Conservation (phyloP, 1,284 basidiomycete genomes). For the Ustilago loliicola region DNA sequence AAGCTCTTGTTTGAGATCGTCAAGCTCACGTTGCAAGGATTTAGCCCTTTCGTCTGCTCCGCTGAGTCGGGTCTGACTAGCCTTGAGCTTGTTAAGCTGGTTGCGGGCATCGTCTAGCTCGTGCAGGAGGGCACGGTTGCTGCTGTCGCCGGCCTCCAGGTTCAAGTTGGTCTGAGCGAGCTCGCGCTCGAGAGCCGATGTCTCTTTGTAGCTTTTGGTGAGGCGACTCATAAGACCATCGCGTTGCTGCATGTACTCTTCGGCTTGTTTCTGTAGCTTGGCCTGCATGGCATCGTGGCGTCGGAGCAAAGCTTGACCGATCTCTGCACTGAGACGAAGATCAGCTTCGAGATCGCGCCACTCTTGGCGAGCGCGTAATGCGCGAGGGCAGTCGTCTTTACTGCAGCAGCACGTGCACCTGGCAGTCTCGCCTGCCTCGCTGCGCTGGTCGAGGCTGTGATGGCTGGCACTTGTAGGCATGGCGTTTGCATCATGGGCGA, state of each 20-base stretch:
- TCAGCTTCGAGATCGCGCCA: conserved; percentile 68
- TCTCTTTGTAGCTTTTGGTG: conserved; percentile 57
- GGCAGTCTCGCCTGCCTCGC: conserved; percentile 28
- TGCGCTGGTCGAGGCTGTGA: conserved; percentile 41
- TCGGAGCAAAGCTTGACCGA: conserved; percentile 88
- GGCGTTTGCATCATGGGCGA: conserved; percentile 7
- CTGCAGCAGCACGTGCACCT: conserved; percentile 64
- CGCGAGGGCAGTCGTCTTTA: conserved; percentile 57
- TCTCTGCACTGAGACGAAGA: conserved; percentile 76
- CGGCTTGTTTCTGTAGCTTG: conserved; percentile 70
- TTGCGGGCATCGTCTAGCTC: conserved; percentile 83
- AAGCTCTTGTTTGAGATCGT: conserved; percentile 87
- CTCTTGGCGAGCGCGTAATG: conserved; percentile 60
- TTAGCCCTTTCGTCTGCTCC: conserved; percentile 64
- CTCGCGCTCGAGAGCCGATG: conserved; percentile 74
- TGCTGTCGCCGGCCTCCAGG: conserved; percentile 83
- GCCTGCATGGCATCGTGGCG: conserved; percentile 87
- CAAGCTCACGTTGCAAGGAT: conserved; percentile 74
- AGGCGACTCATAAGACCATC: conserved; percentile 62
- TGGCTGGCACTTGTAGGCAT: conserved; percentile 29
- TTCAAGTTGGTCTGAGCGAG: conserved; percentile 85
- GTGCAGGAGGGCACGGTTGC: conserved; percentile 80
- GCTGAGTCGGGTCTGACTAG: conserved; percentile 78
- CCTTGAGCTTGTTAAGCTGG: conserved; percentile 78
- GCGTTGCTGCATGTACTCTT: conserved; percentile 64